These are phyloP conservation scores for Niveomyces coronatus DNA, from an alignment of 2,329 filamentous ascomycete species.

Conservation along the genomic window DNA sequence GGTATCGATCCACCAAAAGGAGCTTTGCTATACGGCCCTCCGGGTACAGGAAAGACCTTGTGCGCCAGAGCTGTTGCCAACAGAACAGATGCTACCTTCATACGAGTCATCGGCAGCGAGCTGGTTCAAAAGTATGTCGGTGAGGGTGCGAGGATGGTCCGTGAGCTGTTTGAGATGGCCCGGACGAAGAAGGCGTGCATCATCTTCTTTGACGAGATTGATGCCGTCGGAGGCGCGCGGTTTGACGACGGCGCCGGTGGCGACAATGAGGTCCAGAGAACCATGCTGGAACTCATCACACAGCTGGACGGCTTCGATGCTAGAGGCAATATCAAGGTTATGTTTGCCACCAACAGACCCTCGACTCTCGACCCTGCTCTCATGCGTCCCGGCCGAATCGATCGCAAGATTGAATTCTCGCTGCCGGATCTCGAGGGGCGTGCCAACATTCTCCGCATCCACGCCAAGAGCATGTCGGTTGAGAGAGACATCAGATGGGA, in stretches of 20 bases:
- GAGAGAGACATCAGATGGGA: conserved; percentile 99
- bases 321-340: conserved; percentile 97
- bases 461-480: conserved; percentile 99
- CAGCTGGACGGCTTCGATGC: conserved; percentile 95
- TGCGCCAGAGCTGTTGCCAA: conserved; percentile 96
- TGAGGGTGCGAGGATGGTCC: conserved; percentile 95
- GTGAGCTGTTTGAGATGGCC: conserved; percentile 98
- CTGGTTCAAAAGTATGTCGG: conserved; percentile 98
- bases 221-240: conserved; percentile 88
- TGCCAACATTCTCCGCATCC: conserved; percentile 94
- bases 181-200: conserved; percentile 99
- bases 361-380: conserved; percentile 93
- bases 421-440: conserved; percentile 93
- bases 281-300: conserved; percentile 95
- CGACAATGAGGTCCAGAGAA: conserved; percentile 95
- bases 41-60: conserved; percentile 97
- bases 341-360: conserved; percentile 96
- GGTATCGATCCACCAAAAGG: conserved; percentile 98
- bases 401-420: conserved; percentile 98
- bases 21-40: conserved; percentile 89
- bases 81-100: conserved; percentile 95
- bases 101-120: conserved; percentile 95
- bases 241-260: conserved; percentile 95
- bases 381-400: conserved; percentile 94
- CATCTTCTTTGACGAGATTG: conserved; percentile 95